Conservation (phyloP, 495 filamentous ascomycete genomes). For the Pyrenopolyporus hunteri region DNA sequence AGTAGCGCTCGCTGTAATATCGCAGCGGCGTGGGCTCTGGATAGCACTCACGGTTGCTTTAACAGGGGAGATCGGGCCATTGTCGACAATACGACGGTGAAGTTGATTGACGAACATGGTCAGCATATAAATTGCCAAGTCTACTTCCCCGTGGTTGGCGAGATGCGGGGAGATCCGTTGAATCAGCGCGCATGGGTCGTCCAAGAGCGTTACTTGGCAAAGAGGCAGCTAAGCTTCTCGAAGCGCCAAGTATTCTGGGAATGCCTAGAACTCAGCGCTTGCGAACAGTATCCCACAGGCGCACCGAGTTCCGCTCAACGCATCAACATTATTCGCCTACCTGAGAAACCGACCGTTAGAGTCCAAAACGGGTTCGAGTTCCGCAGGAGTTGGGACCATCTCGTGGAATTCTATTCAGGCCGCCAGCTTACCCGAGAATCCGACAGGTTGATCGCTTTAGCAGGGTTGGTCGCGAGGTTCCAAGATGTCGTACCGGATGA, state of each 20-base stretch:
- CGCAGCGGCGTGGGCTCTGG: neutral
- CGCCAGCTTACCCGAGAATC: neutral
- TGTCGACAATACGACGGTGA: neutral
- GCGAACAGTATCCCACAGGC: slow-evolving; percentile 15
- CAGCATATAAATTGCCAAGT: neutral
- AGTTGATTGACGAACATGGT: neutral
- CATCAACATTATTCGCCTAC: too few relatives aligned
- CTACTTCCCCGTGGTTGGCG: neutral
- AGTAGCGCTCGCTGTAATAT: neutral
- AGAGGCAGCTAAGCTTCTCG: slow-evolving; percentile 35
- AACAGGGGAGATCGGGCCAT: neutral
- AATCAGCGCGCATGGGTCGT: slow-evolving; percentile 41
- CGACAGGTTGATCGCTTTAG: slow-evolving; percentile 13
- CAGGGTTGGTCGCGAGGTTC: slow-evolving; percentile 1
- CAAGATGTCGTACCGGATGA: neutral
- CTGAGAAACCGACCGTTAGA: neutral
- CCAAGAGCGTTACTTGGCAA: slow-evolving; percentile 44
- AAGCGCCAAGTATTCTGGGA: slow-evolving; percentile 41
- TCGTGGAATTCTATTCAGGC: slow-evolving; percentile 3
- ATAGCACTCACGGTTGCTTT: neutral
- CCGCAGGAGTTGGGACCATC: neutral
- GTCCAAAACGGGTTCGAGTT: neutral
- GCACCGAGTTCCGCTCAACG: neutral
- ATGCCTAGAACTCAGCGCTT: slow-evolving; percentile 24
- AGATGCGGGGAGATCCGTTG: neutral